phyloP scores from a whole-genome alignment of 495 filamentous ascomycete species.

The Glarea lozoyensis region DNA sequence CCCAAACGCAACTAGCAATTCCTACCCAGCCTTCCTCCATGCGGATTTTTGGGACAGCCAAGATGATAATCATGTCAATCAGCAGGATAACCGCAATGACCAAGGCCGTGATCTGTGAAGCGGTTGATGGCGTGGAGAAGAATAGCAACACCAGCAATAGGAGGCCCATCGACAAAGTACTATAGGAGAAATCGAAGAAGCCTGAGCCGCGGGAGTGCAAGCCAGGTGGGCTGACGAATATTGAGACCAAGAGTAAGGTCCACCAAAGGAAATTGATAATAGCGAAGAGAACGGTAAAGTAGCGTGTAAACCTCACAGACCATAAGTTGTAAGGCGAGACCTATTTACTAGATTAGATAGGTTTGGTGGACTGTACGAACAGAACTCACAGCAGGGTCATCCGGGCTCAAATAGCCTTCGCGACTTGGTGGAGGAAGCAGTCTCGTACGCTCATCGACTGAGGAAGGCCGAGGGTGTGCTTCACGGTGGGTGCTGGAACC shows the following conservation, averaged over 20 bases:
- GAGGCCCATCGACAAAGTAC: constrained; percentile 62
- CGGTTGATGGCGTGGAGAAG: constrained; percentile 72
- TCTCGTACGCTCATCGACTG: constrained; percentile 56
- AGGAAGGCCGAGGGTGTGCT: constrained; percentile 10
- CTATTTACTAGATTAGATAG: constrained; percentile 30
- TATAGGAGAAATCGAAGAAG: constrained; percentile 79
- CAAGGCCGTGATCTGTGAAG: constrained; percentile 59
- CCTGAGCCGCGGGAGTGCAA: constrained; percentile 81
- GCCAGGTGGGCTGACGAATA: constrained; percentile 80
- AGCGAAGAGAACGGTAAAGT: constrained; percentile 57
- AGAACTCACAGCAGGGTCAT: constrained; percentile 79
- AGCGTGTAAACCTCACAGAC: constrained; percentile 70
- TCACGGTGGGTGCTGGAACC: constrained; percentile 14
- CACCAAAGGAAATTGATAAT: constrained; percentile 80
- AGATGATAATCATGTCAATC: constrained; percentile 68
- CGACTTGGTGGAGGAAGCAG: constrained; percentile 44
- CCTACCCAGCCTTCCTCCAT: constrained; percentile 87
- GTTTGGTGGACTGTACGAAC: constrained; percentile 4
- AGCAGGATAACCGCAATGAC: constrained; percentile 64
- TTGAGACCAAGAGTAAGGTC: constrained; percentile 73
- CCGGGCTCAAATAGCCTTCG: constrained; percentile 70
- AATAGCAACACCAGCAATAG: constrained; percentile 73
- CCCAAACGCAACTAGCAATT: constrained; percentile 76
- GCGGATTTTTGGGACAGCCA: constrained; percentile 60
- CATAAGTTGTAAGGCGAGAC: constrained; percentile 95